Evolutionary conservation across 2,329 filamentous ascomycete genomes (phyloP), one percentile per base, ranked within the genome.

Genomic region (Diaporthe destruens): DNA sequence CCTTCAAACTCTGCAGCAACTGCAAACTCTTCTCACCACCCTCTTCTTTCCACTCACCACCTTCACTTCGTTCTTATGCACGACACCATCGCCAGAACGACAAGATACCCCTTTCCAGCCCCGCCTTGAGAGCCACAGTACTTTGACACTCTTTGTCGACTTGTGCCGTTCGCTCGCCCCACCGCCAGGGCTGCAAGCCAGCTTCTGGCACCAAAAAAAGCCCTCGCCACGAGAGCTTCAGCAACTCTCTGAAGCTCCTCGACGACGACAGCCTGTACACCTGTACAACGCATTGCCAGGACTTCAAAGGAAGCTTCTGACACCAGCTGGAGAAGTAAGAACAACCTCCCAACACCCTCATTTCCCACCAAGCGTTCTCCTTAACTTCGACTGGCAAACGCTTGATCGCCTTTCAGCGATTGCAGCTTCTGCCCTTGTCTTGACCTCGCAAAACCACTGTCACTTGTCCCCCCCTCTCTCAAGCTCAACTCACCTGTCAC

Each of bases 261-360:
- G 36, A 18, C 61, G 32, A 53, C 61, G 12, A 53, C 61, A 12
- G 36, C 61, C 61, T 53, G 61, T 53, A 53, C 61, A 34, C 32
- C 51, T 66, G 61, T 39, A 66, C 61, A 66, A 39, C 61, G 61
- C 29, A 66, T 66, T n/a, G n/a, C 61, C 61, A 66, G 61, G 47
- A 39, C 61, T 66, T 44, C 61, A 66, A 25, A 66, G 8, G n/a
- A 32, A 66, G 61, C 47, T 39, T 53, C 61, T 66, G 47, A 39
- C 47, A 66, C 20, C 32, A 53, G 20, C 7, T 32, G 25, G 20
- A 53, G 32, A 66, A 47, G 61, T 53, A 53, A 66, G n/a, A 18
- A 4, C 61, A 42, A 42, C n/a, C 32, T 39, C 20, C 7, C 18
- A 32, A 20, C 7, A 25, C 14, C 14, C 47, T 51, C 61, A 53